Conservation (phyloP, 129 eudicot species). For the Smallanthus sonchifolius region DNA sequence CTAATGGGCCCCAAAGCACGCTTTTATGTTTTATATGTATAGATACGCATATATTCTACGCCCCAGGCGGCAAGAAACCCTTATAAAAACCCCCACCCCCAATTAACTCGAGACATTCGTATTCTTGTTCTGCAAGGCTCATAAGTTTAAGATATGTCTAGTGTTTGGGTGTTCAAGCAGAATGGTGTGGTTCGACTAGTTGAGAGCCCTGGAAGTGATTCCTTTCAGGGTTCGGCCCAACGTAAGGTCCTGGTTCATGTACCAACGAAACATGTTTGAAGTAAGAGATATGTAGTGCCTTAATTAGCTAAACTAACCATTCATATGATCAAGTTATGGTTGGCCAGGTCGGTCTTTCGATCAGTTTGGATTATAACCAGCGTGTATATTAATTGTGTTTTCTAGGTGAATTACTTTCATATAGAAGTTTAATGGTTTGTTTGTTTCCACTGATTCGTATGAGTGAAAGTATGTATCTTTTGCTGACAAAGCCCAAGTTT, state of each 20-base stretch:
- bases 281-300: slow-evolving; percentile 43
- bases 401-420: neutral
- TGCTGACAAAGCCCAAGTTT: too few species aligned
- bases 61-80: too few species aligned
- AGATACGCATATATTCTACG: neutral
- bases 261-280: slow-evolving; percentile 69
- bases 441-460: neutral
- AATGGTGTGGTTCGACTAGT: slow-evolving; percentile 79
- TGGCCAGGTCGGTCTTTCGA: too few species aligned
- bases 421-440: slow-evolving; percentile 6
- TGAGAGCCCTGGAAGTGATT: slow-evolving; percentile 68
- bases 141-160: too few species aligned
- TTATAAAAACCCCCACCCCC: neutral
- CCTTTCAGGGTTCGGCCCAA: slow-evolving; percentile 32
- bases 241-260: slow-evolving; percentile 68
- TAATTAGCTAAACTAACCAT: neutral
- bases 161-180: slow-evolving; percentile 89
- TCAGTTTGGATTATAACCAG: neutral
- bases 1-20: neutral
- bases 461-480: too few species aligned
- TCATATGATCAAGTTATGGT: neutral
- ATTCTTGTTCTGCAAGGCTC: too few species aligned
- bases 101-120: neutral
- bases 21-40: too few species aligned
- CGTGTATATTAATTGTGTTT: neutral